Evolutionary conservation across 116 monocot genomes (phyloP).

Genomic region (Iris pallida): DNA sequence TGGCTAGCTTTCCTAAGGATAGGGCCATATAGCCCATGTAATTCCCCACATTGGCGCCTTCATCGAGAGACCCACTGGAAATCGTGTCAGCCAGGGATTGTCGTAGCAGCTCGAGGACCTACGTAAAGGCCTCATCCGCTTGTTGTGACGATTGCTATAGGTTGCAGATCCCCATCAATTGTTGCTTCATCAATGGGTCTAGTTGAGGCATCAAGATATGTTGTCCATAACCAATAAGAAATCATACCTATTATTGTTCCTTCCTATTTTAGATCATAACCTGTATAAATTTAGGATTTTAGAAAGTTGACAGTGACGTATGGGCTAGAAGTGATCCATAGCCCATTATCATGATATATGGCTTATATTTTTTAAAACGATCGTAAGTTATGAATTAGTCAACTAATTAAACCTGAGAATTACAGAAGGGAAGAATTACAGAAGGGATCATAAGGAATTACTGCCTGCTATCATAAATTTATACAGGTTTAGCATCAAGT

Average conservation of each 20-base stretch:
- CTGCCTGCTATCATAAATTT: no score
- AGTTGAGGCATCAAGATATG: slow-evolving; percentile 69
- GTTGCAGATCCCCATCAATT: slow-evolving; percentile 58
- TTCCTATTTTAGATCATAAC: no score
- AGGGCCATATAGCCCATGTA: slow-evolving; percentile 17
- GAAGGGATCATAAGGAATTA: no score
- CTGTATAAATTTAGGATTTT: no score
- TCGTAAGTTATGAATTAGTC: no score
- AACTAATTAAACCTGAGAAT: no score
- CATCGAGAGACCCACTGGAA: not conserved
- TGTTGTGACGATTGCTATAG: slow-evolving; percentile 87
- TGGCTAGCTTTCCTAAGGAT: slow-evolving; percentile 16
- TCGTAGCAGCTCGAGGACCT: slow-evolving; percentile 79
- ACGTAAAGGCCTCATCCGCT: slow-evolving; percentile 93
- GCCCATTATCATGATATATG: not conserved
- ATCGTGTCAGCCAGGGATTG: slow-evolving; percentile 74
- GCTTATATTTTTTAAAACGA: no score
- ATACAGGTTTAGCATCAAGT: no score
- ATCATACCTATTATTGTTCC: no score
- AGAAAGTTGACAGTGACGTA: no score
- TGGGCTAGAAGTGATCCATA: no score
- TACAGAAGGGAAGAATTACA: no score
- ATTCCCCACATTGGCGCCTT: slow-evolving; percentile 5
- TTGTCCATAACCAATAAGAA: not conserved
- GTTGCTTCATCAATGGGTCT: slow-evolving; percentile 91